phyloP scores from a whole-genome alignment of 2,329 filamentous ascomycete genomes.

The Spiromastix sp. region DNA sequence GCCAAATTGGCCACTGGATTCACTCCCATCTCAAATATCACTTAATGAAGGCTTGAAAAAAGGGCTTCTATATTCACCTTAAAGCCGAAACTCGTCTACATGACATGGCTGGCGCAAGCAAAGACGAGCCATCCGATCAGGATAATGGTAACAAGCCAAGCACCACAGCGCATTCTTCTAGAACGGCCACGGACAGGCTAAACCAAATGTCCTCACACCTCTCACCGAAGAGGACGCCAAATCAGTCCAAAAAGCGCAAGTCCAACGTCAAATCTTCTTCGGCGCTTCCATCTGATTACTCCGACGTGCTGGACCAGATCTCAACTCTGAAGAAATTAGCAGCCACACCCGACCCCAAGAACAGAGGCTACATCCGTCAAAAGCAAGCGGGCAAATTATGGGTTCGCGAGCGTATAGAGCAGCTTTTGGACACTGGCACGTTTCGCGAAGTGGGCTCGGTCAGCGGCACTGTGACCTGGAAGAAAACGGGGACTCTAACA shows the following conservation, averaged over 20 bases:
- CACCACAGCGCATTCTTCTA: constrained; percentile 9
- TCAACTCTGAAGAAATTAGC: constrained; percentile 42
- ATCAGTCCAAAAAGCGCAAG: constrained; percentile 21
- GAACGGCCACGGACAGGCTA: constrained; percentile 33
- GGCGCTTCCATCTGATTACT: constrained; percentile 48
- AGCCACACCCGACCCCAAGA: constrained; percentile 42
- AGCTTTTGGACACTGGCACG: constrained; percentile 45
- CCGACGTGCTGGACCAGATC: constrained; percentile 51
- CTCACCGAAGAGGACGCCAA: constrained; percentile 8
- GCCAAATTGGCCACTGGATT: no score
- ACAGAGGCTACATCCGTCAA: constrained; percentile 51
- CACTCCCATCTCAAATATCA: no score
- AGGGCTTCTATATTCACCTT: no score
- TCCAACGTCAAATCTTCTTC: constrained; percentile 18
- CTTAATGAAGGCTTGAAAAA: no score
- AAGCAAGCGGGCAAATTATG: constrained; percentile 55
- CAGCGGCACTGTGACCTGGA: constrained; percentile 50
- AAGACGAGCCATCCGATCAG: no score
- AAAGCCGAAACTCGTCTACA: no score
- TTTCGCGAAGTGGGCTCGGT: constrained; percentile 53
- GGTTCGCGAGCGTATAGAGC: constrained; percentile 51
- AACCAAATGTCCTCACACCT: constrained; percentile 39
- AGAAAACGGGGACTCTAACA: constrained; percentile 26
- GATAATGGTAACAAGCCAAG: constrained; percentile 1
- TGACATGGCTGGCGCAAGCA: no score